A percentile compares a stretch with the other conserved stretches of the same genome.
phyloP scores from a whole-genome alignment of 179 eudicot species.

The Camellia oleifera region DNA sequence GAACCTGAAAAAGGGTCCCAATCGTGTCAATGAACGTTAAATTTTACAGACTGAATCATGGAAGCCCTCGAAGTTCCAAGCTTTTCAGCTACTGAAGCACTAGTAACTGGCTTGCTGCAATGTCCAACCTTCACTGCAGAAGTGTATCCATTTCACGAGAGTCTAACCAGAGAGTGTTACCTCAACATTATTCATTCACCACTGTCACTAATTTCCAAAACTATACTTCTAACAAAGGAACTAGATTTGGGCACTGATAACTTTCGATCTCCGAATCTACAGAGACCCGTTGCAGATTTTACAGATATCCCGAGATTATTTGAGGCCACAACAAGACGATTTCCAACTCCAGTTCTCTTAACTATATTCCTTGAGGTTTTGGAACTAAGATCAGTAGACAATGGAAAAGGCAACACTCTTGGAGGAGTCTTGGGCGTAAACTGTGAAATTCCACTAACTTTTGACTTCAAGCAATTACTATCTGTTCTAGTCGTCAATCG shows the following conservation, averaged over 20 bases:
- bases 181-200: conserved; percentile 28
- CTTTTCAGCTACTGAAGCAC: neutral
- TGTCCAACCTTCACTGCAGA: neutral
- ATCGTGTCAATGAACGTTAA: neutral
- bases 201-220: conserved; percentile 50
- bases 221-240: conserved; percentile 31
- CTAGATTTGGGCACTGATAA: conserved; percentile 23
- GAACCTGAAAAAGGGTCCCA: neutral
- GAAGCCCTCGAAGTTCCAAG: neutral
- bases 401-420: conserved; percentile 14
- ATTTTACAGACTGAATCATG: neutral
- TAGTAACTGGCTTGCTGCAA: neutral
- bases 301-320: conserved; percentile 31
- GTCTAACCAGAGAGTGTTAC: conserved; percentile 16
- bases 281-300: conserved; percentile 21
- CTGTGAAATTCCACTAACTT: conserved; percentile 4
- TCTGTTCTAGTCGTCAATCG: conserved; percentile 13
- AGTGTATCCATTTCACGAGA: neutral
- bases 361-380: conserved; percentile 18
- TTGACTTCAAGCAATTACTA: conserved; percentile 4
- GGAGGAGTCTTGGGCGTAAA: conserved; percentile 21
- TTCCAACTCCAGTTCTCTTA: conserved; percentile 48
- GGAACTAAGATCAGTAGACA: conserved; percentile 14
- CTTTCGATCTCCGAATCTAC: conserved; percentile 21
- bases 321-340: conserved; percentile 50